Evolutionary conservation across 768 basidiomycete species (phyloP).

Genomic region (Rhodosporidiobolus sp.): DNA sequence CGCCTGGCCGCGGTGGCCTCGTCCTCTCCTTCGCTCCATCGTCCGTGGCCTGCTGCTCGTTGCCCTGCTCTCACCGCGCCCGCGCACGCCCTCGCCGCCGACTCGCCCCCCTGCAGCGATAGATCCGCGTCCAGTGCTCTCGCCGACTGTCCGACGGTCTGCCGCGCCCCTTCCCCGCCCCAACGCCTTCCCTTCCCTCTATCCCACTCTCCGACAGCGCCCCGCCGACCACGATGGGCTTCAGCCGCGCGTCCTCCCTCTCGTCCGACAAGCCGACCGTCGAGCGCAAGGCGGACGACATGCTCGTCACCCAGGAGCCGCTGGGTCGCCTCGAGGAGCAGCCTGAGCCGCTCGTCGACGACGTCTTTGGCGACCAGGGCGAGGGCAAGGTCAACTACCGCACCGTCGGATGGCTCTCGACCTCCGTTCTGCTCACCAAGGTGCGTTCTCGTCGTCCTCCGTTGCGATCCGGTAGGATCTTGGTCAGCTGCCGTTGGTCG

Average conservation of each 20-base stretch:
- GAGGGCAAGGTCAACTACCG: slow-evolving; percentile 1
- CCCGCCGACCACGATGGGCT: background rate
- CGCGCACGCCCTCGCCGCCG: too few species aligned
- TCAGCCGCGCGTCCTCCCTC: background rate
- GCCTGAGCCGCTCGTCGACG: background rate
- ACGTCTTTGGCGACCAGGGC: background rate
- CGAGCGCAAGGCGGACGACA: background rate
- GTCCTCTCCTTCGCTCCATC: too few species aligned
- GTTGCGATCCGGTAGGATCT: too few species aligned
- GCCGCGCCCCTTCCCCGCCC: background rate
- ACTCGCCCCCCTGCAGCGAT: too few species aligned
- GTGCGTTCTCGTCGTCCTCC: background rate
- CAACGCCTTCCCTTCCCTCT: background rate
- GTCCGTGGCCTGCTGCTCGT: too few species aligned
- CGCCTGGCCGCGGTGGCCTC: too few species aligned
- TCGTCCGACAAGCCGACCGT: background rate
- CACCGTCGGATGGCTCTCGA: background rate
- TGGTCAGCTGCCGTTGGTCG: too few species aligned
- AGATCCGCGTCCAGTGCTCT: too few species aligned
- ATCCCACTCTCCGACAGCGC: background rate
- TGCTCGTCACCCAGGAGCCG: background rate
- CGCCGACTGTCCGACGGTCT: too few species aligned
- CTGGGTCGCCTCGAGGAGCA: background rate
- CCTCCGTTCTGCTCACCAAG: background rate
- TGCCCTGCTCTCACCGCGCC: too few species aligned